Percentiles rank a stretch among this genome's conserved stretches.
phyloP scores from a whole-genome alignment of 2,329 filamentous ascomycete species.

The Juglanconis oblonga region DNA sequence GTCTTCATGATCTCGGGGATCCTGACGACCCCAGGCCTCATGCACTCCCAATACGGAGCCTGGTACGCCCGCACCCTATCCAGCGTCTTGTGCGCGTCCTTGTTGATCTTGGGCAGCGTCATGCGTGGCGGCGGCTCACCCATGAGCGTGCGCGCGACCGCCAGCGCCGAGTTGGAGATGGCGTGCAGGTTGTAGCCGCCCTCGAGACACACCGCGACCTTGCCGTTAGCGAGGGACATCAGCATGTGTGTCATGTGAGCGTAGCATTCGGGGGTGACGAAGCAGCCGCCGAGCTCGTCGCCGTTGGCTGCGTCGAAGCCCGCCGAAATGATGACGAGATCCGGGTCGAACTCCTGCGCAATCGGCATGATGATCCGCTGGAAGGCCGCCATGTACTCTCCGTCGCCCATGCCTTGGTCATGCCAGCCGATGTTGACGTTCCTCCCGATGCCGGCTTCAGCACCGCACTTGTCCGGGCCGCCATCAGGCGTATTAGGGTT shows the following conservation, averaged over 20 bases:
- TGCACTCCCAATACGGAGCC: constrained; percentile 80
- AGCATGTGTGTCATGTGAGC: constrained; percentile 99
- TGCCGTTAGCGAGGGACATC: constrained; percentile 88
- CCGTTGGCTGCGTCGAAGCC: constrained; percentile 95
- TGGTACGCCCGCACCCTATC: constrained; percentile 59
- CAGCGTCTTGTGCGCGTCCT: constrained; percentile 53
- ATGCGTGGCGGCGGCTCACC: constrained; percentile 78
- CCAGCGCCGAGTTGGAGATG: constrained; percentile 88
- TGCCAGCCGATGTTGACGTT: constrained; percentile 69
- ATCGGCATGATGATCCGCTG: constrained; percentile 97
- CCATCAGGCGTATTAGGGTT: constrained; percentile 58
- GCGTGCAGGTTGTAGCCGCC: constrained; percentile 93
- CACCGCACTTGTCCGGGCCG: constrained; percentile 57
- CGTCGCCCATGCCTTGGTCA: constrained; percentile 83
- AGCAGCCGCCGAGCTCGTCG: constrained; percentile 88
- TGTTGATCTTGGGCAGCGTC: constrained; percentile 53
- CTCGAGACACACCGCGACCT: constrained; percentile 86
- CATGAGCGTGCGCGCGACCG: constrained; percentile 91
- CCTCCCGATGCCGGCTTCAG: constrained; percentile 52
- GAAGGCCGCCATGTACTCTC: constrained; percentile 95
- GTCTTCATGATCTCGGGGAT: constrained; percentile 48
- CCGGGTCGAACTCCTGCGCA: constrained; percentile 86
- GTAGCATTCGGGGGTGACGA: constrained; percentile 87
- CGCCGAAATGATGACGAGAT: constrained; percentile 91
- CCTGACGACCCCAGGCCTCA: constrained; percentile 66